Evolutionary conservation across 441 rosid genomes (phyloP).

Genomic region (Pelargonium cotyledonis): DNA sequence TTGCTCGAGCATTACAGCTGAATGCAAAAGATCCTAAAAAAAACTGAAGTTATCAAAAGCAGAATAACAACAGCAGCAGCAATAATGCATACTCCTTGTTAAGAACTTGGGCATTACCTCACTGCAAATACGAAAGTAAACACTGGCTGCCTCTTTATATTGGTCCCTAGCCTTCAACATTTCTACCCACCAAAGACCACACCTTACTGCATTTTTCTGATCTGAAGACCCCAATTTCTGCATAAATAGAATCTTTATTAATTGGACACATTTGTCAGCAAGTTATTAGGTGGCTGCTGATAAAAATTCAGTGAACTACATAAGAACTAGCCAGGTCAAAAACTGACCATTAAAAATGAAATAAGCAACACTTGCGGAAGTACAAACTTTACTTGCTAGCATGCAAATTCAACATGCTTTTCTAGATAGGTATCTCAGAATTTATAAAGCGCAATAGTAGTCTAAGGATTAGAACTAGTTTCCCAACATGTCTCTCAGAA

Average conservation of each 20-base stretch:
- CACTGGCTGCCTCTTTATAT: slow-evolving; percentile 86
- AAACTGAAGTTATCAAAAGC: slow-evolving; percentile 24
- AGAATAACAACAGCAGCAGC: slow-evolving; percentile 12
- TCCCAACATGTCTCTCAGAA: background rate
- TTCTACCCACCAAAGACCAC: slow-evolving; percentile 99
- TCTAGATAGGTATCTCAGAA: background rate
- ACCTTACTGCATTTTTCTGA: slow-evolving; percentile 78
- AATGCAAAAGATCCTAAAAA: slow-evolving; percentile 71
- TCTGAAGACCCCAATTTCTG: slow-evolving; percentile 83
- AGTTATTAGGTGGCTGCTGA: slow-evolving; percentile 8
- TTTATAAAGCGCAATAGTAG: background rate
- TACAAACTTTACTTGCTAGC: background rate
- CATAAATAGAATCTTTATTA: slow-evolving; percentile 18
- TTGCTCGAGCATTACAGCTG: slow-evolving; percentile 99
- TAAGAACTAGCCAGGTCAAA: background rate
- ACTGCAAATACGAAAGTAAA: slow-evolving; percentile 87
- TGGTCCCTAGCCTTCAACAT: slow-evolving; percentile 88
- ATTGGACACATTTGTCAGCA: slow-evolving; percentile 1
- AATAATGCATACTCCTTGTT: slow-evolving; percentile 10
- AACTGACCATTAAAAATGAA: background rate
- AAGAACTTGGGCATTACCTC: slow-evolving; percentile 53
- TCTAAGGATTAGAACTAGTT: background rate
- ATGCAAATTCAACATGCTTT: slow-evolving; percentile 1
- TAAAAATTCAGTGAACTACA: background rate
- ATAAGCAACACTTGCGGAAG: slow-evolving; percentile 1